Conservation (phyloP, 768 basidiomycete genomes). For the Xanthoconium purpureum region DNA sequence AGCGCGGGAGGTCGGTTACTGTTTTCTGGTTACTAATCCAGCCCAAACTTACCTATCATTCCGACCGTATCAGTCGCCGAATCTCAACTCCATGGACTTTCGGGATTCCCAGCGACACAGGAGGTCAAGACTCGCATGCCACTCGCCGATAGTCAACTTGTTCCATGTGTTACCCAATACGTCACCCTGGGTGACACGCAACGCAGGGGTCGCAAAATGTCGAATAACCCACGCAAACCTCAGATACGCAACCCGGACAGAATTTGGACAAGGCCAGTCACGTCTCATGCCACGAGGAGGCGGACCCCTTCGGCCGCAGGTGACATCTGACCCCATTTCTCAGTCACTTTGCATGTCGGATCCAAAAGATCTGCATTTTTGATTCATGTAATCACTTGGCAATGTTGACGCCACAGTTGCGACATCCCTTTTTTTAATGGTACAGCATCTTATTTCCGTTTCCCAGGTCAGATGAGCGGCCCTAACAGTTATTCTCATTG, state of each 20-base stretch:
- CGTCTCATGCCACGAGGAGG: slow-evolving; percentile 26
- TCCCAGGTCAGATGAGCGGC: slow-evolving; percentile 11
- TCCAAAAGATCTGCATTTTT: slow-evolving; percentile 3
- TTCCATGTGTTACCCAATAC: not conserved
- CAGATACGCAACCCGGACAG: slow-evolving; percentile 21
- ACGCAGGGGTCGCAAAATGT: slow-evolving; percentile 11
- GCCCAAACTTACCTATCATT: slow-evolving; percentile 4
- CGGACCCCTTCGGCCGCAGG: slow-evolving; percentile 35
- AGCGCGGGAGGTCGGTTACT: slow-evolving; percentile 12
- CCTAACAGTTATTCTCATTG: slow-evolving; percentile 16
- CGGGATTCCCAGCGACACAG: slow-evolving; percentile 25
- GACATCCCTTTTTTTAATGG: not conserved
- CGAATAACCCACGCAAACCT: slow-evolving; percentile 16
- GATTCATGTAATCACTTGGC: slow-evolving; percentile 10
- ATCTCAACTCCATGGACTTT: slow-evolving; percentile 24
- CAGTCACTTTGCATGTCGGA: slow-evolving; percentile 8
- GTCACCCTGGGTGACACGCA: not conserved
- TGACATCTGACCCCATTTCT: slow-evolving; percentile 22
- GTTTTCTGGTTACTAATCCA: slow-evolving; percentile 5
- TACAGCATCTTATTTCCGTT: slow-evolving; percentile 10
- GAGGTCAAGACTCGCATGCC: slow-evolving; percentile 3
- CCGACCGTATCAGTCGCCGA: slow-evolving; percentile 11
- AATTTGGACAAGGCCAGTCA: slow-evolving; percentile 21
- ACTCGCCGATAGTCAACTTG: slow-evolving; percentile 4
- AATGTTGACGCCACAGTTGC: slow-evolving; percentile 1